Base-by-base conservation (phyloP, 139 green algal genomes). In the Axilococcus clingmanii region DNA sequence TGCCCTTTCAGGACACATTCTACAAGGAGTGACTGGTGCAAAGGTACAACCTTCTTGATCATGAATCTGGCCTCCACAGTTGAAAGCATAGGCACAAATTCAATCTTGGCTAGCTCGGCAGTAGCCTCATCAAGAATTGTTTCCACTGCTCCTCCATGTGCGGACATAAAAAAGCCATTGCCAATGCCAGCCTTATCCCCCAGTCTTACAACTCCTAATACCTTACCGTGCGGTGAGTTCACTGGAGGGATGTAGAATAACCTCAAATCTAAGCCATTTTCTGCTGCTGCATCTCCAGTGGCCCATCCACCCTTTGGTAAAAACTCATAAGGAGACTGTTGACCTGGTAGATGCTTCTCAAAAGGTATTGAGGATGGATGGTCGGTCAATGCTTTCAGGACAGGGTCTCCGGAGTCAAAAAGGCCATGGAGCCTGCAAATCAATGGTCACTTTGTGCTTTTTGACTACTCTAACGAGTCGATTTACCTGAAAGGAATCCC, bases 311-410 rank as follows among this genome's bases (percentile, higher is more conserved):
- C 68, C 2, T 25, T 15, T 0, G 38, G 34, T 0, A 74, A 41
- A 23, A 32, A 7, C 46, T 74, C 29, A 32, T 69, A 61, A 7
- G 44, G 28, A 3, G 36, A 25, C 16, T 29, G 3, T 11, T 23
- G 15, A 8, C 62, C 62, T 2, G 67, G 42, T 16, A 75, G 36
- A 47, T 73, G 67, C 36, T 75, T 75, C 40, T 75, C 67, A 57
- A 75, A 75, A 23, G 67, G 37, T n/a, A n/a, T n/a, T n/a, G n/a
- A n/a, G n/a, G n/a, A n/a, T n/a, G n/a, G n/a, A n/a, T n/a, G n/a
- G n/a, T n/a, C n/a, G n/a, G n/a, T n/a, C n/a, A n/a, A n/a, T n/a
- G n/a, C n/a, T n/a, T n/a, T n/a, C n/a, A n/a, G n/a, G n/a, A n/a
- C n/a, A n/a, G n/a, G n/a, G n/a, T n/a, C n/a, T n/a, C n/a, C n/a